Base-by-base conservation (phyloP, 345 rosid genomes). In the Crucihimalaya himalaica region DNA sequence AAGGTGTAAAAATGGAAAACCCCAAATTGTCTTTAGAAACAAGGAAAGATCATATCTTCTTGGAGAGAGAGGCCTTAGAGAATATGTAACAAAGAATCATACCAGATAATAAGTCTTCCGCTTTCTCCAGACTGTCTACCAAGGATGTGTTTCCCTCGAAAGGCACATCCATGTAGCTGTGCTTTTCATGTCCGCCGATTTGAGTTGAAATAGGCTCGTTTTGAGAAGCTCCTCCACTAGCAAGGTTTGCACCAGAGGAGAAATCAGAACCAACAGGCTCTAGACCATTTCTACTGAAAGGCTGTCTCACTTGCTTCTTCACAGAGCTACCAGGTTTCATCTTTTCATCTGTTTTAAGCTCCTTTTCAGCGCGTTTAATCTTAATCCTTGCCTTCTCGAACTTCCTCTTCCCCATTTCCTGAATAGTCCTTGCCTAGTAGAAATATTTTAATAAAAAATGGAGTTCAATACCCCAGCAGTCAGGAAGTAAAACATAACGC, bases 31-130 rank as follows among this genome's bases (percentile, higher is more conserved):
- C 16, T 6, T 53, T 27, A 28, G 3, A 27, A 11, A 15, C 28
- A n/a, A 40, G 4, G 61, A 25, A 35, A 34, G 11, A 14, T 35
- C n/a, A 39, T 53, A 20, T 28, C 5, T 52, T 40, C 42, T 46
- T 12, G 60, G 60, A 71, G 68, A 37, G 23, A 61, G 31, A 25
- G 6, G 8, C 2, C 25, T 21, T 39, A 25, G 51, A 66, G 31
- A 31, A 35, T 48, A 25, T 57, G 37, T 7, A 69, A 25, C 8
- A 76, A 29, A n/a, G 12, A 47, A 2, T 12, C 70, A 63, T 80
- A 93, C 98, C 95, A 56, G 86, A 83, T 45, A 87, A 81, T 48
- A 78, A 84, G 59, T 93, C 98, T 73, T 90, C 98, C 31, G 82
- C 71, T 85, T 81, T 93, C 74, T 90, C 97, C 43, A 63, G 60